Conservation (phyloP, 371 early-diverging fungal genomes). For the Actinomucor elegans region DNA sequence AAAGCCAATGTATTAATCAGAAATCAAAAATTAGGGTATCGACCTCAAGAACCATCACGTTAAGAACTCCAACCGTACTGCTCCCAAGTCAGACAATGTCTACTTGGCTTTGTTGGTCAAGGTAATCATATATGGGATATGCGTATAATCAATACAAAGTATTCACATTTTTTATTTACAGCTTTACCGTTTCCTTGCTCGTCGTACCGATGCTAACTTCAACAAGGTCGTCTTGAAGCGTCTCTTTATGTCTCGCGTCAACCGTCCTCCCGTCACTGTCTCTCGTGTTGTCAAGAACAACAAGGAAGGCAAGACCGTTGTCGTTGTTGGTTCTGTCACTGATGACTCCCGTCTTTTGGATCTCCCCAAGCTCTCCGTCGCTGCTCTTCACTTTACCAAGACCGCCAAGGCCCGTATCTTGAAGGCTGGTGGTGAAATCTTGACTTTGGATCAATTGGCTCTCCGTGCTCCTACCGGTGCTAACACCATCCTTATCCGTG, state of each 20-base stretch:
- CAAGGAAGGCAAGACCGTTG: constrained; percentile 80
- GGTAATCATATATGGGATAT: too few relatives aligned
- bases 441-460: constrained; percentile 98
- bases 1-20: too few relatives aligned
- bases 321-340: constrained; percentile 95
- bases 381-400: constrained; percentile 92
- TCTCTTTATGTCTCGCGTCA: constrained; percentile 96
- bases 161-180: constrained; percentile 36
- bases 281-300: constrained; percentile 83
- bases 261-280: constrained; percentile 94
- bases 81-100: constrained; percentile 90
- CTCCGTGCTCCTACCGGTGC: constrained; percentile 96
- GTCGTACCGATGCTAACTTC: constrained; percentile 96
- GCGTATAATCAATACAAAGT: too few relatives aligned
- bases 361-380: constrained; percentile 94
- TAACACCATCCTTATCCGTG: constrained; percentile 94
- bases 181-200: constrained; percentile 98
- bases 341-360: constrained; percentile 93
- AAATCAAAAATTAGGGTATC: constrained; percentile 83
- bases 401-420: constrained; percentile 95
- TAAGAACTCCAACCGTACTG: constrained; percentile 86
- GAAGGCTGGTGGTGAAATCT: constrained; percentile 97
- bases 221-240: constrained; percentile 98
- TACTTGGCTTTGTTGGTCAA: constrained; percentile 96
- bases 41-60: constrained; percentile 96